Conservation (phyloP, 345 rosid genomes). For the Gossypium raimondii region DNA sequence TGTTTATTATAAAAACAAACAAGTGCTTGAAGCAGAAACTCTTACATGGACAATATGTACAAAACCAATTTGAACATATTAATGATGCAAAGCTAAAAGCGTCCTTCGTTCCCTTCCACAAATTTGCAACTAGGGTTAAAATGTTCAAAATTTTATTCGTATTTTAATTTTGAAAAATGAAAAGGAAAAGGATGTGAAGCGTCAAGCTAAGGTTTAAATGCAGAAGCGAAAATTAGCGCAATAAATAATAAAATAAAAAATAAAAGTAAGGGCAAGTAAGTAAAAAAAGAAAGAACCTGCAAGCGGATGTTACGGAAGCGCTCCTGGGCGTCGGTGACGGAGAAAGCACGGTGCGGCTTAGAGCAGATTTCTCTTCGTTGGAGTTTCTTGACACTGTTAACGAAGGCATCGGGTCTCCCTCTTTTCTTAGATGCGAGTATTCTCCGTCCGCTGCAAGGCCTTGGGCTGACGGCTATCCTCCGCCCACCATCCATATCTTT, state of each 20-base stretch:
- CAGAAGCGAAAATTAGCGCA: background rate
- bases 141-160: background rate
- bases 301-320: constrained; percentile 84
- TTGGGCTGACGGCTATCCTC: constrained; percentile 51
- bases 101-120: background rate
- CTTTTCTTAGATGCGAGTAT: constrained; percentile 56
- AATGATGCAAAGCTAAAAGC: background rate
- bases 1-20: background rate
- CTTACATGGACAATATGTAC: background rate
- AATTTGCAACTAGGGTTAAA: constrained; percentile 1
- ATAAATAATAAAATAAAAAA: background rate
- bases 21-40: background rate
- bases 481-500: constrained; percentile 37
- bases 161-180: background rate
- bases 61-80: background rate
- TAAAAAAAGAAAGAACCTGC: constrained; percentile 34
- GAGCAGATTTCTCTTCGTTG: constrained; percentile 82
- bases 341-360: constrained; percentile 68
- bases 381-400: constrained; percentile 78
- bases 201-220: background rate
- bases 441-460: constrained; percentile 58
- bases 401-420: constrained; percentile 46
- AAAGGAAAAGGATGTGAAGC: background rate
- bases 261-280: background rate
- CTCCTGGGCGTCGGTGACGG: constrained; percentile 73